A percentile compares a stretch with the other conserved stretches of the same genome.
Conservation (phyloP, 164 flowering plant genomes). For the Kingdonia uniflora region DNA sequence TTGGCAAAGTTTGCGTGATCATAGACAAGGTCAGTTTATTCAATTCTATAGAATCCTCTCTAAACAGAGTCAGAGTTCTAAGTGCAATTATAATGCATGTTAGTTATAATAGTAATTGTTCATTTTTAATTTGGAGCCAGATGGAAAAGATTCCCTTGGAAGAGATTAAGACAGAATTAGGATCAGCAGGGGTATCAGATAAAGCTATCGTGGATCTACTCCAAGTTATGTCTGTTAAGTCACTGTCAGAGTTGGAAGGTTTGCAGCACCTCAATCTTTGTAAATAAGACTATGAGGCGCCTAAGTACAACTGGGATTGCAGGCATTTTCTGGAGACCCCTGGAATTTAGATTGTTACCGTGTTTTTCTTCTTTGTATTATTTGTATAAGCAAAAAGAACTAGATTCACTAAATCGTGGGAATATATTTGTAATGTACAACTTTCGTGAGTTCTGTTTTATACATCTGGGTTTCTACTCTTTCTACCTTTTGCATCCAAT, state of each 20-base stretch:
- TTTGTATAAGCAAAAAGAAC: no score
- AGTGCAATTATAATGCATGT: neutral
- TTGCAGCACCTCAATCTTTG: slow-evolving; percentile 8
- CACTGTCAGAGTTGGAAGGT: slow-evolving; percentile 82
- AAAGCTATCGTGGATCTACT: slow-evolving; percentile 59
- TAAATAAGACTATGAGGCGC: no score
- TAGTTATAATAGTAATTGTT: neutral
- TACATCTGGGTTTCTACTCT: no score
- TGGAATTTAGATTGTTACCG: no score
- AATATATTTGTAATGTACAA: no score
- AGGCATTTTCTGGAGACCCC: no score
- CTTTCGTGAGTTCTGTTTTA: no score
- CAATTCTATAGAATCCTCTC: neutral
- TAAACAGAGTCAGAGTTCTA: no score
- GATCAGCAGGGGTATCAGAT: slow-evolving; percentile 48
- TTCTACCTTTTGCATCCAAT: no score
- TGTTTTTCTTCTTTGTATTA: no score
- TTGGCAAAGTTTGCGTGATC: slow-evolving; percentile 74
- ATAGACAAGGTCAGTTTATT: slow-evolving; percentile 78
- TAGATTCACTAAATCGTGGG: no score
- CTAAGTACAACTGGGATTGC: no score
- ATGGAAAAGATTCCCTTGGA: slow-evolving; percentile 74
- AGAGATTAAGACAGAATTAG: slow-evolving; percentile 63
- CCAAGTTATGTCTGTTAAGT: slow-evolving; percentile 70
- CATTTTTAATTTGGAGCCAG: slow-evolving; percentile 23